phyloP scores from a whole-genome alignment of 129 eudicot genomes.

The Saussurea involucrata region DNA sequence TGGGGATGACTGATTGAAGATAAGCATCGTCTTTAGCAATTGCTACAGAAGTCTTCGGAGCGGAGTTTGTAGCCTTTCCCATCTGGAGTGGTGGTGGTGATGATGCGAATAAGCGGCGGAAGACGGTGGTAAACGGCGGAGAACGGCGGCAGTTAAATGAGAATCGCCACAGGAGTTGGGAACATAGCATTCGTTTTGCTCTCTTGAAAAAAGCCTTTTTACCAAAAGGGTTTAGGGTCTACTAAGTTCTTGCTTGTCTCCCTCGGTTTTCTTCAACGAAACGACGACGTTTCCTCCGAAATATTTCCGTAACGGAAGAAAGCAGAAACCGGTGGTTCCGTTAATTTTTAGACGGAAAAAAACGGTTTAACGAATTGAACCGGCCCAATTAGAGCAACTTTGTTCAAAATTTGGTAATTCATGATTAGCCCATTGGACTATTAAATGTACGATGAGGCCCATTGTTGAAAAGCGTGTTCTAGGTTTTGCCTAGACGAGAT shows the following conservation, averaged over 20 bases:
- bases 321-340: not conserved
- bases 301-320: not conserved
- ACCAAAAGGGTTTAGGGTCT: slow-evolving; percentile 21
- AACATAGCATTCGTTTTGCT: slow-evolving; percentile 24
- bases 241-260: not conserved
- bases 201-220: not conserved
- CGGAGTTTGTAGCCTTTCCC: slow-evolving; percentile 38
- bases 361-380: not conserved
- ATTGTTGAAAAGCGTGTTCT: too few relatives aligned
- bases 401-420: not conserved
- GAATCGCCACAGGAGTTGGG: slow-evolving; percentile 22
- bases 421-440: not conserved
- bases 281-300: not conserved
- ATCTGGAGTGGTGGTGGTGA: slow-evolving; percentile 11
- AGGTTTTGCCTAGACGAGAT: too few relatives aligned
- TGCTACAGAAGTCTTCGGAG: slow-evolving; percentile 20
- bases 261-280: not conserved
- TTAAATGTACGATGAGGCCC: not conserved
- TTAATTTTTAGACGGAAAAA: not conserved
- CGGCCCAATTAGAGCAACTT: not conserved
- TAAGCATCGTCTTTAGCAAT: slow-evolving; percentile 60
- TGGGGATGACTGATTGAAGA: slow-evolving; percentile 53
- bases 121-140: slow-evolving; percentile 8
- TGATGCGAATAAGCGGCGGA: not conserved
- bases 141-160: slow-evolving; percentile 21